Evolutionary conservation across 495 filamentous ascomycete species (phyloP).

Genomic region (Gamarada debralockiae): DNA sequence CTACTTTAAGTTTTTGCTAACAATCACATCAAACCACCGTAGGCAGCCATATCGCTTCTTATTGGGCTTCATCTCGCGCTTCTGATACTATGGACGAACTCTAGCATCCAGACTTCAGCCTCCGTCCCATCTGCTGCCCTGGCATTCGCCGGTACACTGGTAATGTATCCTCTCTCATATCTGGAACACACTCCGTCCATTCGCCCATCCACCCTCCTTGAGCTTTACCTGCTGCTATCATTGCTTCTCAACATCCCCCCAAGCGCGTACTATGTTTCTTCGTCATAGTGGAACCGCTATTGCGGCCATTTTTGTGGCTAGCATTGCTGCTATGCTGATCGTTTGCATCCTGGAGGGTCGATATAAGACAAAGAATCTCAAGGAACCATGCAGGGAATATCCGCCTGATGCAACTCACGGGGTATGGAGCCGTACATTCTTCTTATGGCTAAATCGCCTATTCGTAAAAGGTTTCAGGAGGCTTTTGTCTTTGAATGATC

Average conservation of each 20-base stretch:
- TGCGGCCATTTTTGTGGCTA: slow-evolving; percentile 5
- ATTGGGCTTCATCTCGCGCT: slow-evolving; percentile 41
- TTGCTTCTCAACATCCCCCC: slow-evolving; percentile 53
- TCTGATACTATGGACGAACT: slow-evolving; percentile 44
- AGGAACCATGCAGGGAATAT: slow-evolving; percentile 3
- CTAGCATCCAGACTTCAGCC: slow-evolving; percentile 33
- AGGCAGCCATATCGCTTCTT: not conserved
- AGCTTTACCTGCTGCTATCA: slow-evolving; percentile 55
- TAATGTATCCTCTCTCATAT: slow-evolving; percentile 35
- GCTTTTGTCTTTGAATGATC: slow-evolving; percentile 36
- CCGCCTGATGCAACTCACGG: slow-evolving; percentile 51
- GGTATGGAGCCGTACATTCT: slow-evolving; percentile 47
- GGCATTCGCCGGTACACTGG: slow-evolving; percentile 30
- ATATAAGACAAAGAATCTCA: slow-evolving; percentile 20
- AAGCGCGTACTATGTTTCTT: slow-evolving; percentile 41
- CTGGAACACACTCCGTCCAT: slow-evolving; percentile 36
- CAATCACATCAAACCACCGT: not conserved
- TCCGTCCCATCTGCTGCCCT: slow-evolving; percentile 46
- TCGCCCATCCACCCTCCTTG: slow-evolving; percentile 52
- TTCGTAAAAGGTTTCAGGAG: slow-evolving; percentile 42
- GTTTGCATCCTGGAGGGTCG: slow-evolving; percentile 8
- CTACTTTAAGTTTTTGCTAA: not conserved
- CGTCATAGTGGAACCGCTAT: not conserved
- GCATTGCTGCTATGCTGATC: slow-evolving; percentile 5
- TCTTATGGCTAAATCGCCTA: slow-evolving; percentile 57